A percentile compares a stretch with the other conserved stretches of the same genome.
Evolutionary conservation across 176 grass and related monocot genomes (phyloP).

Genomic region (Pontederia crassipes): DNA sequence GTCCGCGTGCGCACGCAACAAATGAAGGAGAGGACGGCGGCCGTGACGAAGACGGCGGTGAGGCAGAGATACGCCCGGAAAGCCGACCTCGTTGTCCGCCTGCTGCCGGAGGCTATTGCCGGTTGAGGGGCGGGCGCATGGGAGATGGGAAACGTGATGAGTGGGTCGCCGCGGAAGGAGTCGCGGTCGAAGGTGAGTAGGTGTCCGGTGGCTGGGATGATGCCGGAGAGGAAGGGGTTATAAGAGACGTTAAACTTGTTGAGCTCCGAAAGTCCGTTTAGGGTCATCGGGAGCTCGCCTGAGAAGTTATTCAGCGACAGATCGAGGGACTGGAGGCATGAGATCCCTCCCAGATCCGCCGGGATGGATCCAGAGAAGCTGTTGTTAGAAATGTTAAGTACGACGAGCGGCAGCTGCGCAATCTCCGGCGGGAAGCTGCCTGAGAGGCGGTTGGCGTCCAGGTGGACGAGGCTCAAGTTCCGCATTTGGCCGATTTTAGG

Average conservation of each 20-base stretch:
- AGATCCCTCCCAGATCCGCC: constrained; percentile 34
- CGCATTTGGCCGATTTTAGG: constrained; percentile 37
- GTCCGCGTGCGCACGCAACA: constrained; percentile 32
- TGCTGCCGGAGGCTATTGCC: not conserved
- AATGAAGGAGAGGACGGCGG: constrained; percentile 24
- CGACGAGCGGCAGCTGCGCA: constrained; percentile 41
- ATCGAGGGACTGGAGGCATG: constrained; percentile 58
- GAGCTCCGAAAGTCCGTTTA: constrained; percentile 41
- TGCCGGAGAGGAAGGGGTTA: constrained; percentile 58
- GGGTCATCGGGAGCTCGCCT: constrained; percentile 46
- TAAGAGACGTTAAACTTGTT: constrained; percentile 71
- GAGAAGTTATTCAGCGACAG: constrained; percentile 81
- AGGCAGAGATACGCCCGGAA: constrained; percentile 40
- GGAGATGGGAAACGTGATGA: constrained; percentile 15
- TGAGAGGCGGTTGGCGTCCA: constrained; percentile 42
- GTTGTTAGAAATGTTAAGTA: constrained; percentile 67
- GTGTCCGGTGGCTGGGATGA: constrained; percentile 29
- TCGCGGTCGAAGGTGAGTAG: constrained; percentile 53
- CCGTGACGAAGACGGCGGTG: constrained; percentile 27
- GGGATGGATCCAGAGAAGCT: constrained; percentile 53
- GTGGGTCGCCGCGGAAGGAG: constrained; percentile 69
- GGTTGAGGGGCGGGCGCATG: not conserved
- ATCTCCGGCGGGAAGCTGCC: constrained; percentile 49
- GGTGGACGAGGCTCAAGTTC: constrained; percentile 64
- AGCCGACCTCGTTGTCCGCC: not conserved